Conservation (phyloP, 2,329 filamentous ascomycete genomes). For the Talaromyces rugulosus region DNA sequence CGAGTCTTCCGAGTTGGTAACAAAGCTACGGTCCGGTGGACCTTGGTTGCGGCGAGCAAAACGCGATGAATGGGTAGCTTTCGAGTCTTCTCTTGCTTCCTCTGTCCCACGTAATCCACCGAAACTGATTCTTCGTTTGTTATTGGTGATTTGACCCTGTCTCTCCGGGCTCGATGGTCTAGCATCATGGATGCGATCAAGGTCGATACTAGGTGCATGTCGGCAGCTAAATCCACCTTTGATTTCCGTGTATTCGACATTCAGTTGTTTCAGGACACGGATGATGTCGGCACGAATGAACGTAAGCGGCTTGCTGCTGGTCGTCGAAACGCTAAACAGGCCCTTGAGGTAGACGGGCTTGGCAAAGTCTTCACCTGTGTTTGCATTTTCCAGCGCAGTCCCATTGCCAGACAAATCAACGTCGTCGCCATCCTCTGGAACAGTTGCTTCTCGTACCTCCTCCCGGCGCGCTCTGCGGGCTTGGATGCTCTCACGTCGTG, state of each 20-base stretch:
- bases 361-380: constrained; percentile 64
- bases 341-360: constrained; percentile 96
- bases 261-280: constrained; percentile 78
- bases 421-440: constrained; percentile 90
- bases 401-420: constrained; percentile 62
- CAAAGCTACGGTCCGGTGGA: constrained; percentile 64
- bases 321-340: constrained; percentile 94
- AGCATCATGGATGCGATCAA: constrained; percentile 66
- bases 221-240: constrained; percentile 88
- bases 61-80: constrained; percentile 44
- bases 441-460: constrained; percentile 67
- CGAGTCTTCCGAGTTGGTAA: constrained; percentile 81
- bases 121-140: constrained; percentile 79
- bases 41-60: constrained; percentile 41
- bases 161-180: constrained; percentile 55
- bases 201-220: constrained; percentile 83
- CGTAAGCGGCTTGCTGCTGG: constrained; percentile 81
- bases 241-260: constrained; percentile 89
- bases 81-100: constrained; percentile 60
- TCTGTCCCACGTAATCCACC: constrained; percentile 65
- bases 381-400: constrained; percentile 47
- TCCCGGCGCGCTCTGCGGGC: constrained; percentile 72
- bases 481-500: constrained; percentile 86
- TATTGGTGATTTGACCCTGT: constrained; percentile 48
- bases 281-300: constrained; percentile 88